A percentile compares a stretch with the other conserved stretches of the same genome.
phyloP scores from a whole-genome alignment of 805 yeast genomes.

The Starmerella bacillaris region DNA sequence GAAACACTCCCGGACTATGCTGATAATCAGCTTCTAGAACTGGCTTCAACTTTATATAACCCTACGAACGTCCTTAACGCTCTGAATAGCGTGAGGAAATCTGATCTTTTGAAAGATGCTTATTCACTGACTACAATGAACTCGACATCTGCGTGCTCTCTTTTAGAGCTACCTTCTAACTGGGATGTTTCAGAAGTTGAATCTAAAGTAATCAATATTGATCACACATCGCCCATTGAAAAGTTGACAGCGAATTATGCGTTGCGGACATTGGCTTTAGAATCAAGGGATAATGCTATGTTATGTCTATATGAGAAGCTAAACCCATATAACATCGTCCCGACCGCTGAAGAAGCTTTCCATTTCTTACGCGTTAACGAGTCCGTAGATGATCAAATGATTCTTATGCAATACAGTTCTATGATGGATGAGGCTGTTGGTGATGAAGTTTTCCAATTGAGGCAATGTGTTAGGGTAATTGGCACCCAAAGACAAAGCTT shows the following conservation, averaged over 20 bases:
- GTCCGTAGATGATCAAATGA: too few relatives aligned
- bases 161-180: not conserved
- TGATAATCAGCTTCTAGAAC: constrained; percentile 11
- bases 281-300: constrained; percentile 1
- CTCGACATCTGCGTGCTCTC: not conserved
- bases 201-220: not conserved
- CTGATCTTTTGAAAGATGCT: constrained; percentile 1
- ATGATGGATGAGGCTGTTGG: constrained; percentile 32
- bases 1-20: constrained; percentile 6
- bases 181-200: not conserved
- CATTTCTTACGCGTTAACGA: too few relatives aligned
- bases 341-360: constrained; percentile 50
- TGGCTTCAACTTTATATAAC: constrained; percentile 1
- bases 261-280: constrained; percentile 7
- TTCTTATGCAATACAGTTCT: too few relatives aligned
- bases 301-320: constrained; percentile 6
- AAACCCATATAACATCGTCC: constrained; percentile 16
- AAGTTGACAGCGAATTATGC: constrained; percentile 2
- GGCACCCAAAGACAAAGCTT: constrained; percentile 36
- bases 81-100: constrained; percentile 3
- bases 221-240: constrained; percentile 4
- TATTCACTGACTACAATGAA: constrained; percentile 1
- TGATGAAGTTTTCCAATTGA: constrained; percentile 36
- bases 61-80: constrained; percentile 4
- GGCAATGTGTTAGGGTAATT: constrained; percentile 39